Base-by-base conservation (phyloP, 176 grass and related monocot species). In the Oryza meyeriana region DNA sequence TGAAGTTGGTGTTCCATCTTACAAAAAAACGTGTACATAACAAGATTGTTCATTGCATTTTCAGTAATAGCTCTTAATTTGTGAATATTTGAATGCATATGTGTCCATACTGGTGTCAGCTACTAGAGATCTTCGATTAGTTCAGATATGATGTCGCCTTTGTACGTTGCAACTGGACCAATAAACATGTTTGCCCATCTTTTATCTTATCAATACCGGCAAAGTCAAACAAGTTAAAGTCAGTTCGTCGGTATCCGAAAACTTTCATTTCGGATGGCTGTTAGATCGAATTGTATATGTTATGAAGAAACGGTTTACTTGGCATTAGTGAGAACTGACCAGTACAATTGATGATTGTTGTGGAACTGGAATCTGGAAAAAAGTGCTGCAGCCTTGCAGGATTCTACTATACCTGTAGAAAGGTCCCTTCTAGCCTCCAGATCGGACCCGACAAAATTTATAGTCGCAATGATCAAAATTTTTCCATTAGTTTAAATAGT, bases 1-100 rank as follows among this genome's bases (percentile, higher is more conserved):
- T 77, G 29, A 87, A 77, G 69, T 62, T 84, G 76, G 80, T 63
- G 59, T 86, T 87, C 81, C 76, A 68, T 89, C 87, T 84, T 66
- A 76, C 34, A 81, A 84, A 9, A 48, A 29, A 79, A 92, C 83
- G 48, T 92, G 90, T 89, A 89, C 76, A 92, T 87, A 89, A 92
- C 69, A 75, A 84, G 58, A 86, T 72, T 92, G 79, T 81, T 86
- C 26, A 84, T 89, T 86, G 62, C 76, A 89, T 86, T 66, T 87
- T 39, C 80, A 86, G 89, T 89, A 87, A 92, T 74, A 85, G 12
- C 59, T 71, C 81, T 55, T 81, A 87, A 89, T 84, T 79, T 87
- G 87, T 89, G 77, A 84, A 84, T 89, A 89, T 90, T 86, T 74
- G 45, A 69, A 69, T 48, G 72, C 12, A 24, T 65, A 18, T 44